These are phyloP conservation scores for Diplodia mutila DNA, from an alignment of 2,329 filamentous ascomycete genomes.

Conservation along the genomic window DNA sequence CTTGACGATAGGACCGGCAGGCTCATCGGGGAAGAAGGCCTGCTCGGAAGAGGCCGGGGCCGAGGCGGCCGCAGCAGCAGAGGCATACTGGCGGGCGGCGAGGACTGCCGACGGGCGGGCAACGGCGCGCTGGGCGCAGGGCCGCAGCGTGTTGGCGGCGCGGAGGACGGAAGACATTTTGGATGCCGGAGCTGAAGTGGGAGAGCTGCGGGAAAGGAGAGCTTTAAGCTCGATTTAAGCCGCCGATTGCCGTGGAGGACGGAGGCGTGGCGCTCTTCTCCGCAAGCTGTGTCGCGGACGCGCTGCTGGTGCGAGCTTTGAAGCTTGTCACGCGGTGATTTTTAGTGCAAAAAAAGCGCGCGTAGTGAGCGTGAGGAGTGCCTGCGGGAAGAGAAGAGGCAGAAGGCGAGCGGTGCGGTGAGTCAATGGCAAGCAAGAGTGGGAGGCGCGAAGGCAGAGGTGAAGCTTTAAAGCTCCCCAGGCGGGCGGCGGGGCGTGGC, in stretches of 20 bases:
- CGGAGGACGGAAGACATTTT: slow-evolving; percentile 41
- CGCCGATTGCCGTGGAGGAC: slow-evolving; percentile 21
- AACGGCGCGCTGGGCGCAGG: slow-evolving; percentile 30
- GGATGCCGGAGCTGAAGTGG: neutral
- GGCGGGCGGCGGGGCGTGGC: slow-evolving; percentile 15
- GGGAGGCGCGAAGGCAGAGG: slow-evolving; percentile 5
- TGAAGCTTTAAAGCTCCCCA: slow-evolving; percentile 23
- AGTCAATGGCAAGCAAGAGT: slow-evolving; percentile 22
- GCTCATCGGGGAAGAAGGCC: slow-evolving; percentile 63
- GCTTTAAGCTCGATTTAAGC: slow-evolving; percentile 16
- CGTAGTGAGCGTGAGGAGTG: neutral
- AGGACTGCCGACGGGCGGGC: slow-evolving; percentile 29
- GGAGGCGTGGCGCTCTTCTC: slow-evolving; percentile 15
- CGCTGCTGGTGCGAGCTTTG: slow-evolving; percentile 10
- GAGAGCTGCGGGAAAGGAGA: neutral
- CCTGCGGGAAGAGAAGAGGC: neutral
- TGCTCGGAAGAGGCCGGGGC: slow-evolving; percentile 43
- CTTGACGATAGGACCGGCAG: slow-evolving; percentile 56
- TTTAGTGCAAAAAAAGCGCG: neutral
- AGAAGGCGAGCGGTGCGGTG: neutral
- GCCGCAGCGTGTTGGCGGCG: slow-evolving; percentile 33
- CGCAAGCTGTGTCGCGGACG: slow-evolving; percentile 1
- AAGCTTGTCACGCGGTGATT: neutral
- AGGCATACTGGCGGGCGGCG: slow-evolving; percentile 38
- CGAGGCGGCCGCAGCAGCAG: slow-evolving; percentile 37